Evolutionary conservation across 2,329 filamentous ascomycete species (phyloP), one percentile per base, ranked within the genome.

Genomic region (Sporothrix pallida): DNA sequence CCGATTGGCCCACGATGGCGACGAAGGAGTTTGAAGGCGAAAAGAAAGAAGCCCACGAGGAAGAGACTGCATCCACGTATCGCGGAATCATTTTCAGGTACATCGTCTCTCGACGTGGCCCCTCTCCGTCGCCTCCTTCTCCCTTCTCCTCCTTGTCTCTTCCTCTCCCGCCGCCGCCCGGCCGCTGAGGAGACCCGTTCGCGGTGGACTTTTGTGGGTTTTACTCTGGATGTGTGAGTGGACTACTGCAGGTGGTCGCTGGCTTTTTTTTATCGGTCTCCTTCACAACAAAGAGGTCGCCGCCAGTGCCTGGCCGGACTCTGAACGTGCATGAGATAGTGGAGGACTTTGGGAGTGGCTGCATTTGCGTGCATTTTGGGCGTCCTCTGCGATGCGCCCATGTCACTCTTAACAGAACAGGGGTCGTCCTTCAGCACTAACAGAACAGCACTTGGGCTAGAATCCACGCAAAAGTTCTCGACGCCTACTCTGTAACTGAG

Each of bases 241-340:
- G 68, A 52, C 50, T 70, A 12, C 68, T 58, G 52, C 37, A 70
- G 68, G 3, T 5, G n/a, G 52, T 52, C 48, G 68, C 31, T 56
- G 26, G 31, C 5, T 37, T 37, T 37, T 37, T 52, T 52, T 52
- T 52, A 37, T 31, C 15, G 5, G 1, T 9, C 12, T 42, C n/a
- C 48, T 42, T 37, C 52, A 23, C 10, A 23, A 13, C n/a, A 23
- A 48, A 37, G 31, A 37, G 2, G 31, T 37, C 31, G 31, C 12
- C 17, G 42, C 12, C 54, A 23, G 23, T 23, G 6, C 23, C 23
- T n/a, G 10, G 37, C 12, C 48, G 65, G 46, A 52, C 63, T 31
- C 15, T 52, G 46, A 15, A 68, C 65, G 13, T 68, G 65, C 65
- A 68, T 52, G 46, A 67, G 46, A 44, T 54, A 56, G 67, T 37